Conservation (phyloP, 345 rosid species). For the Triadica sebifera region DNA sequence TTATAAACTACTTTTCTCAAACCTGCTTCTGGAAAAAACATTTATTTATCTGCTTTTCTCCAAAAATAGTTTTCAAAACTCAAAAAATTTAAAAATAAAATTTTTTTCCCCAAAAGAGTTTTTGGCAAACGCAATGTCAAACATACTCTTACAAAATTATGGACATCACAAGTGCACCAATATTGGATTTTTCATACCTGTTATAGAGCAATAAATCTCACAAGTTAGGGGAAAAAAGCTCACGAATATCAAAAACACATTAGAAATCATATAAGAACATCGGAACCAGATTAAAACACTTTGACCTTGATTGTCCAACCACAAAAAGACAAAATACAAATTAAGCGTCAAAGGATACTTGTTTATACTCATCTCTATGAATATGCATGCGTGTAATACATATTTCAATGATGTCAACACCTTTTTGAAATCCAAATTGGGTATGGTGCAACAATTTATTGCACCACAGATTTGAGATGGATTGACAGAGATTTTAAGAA, state of each 20-base stretch:
- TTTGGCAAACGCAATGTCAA: no score
- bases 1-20: no score
- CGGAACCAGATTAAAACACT: background rate
- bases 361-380: background rate
- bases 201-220: slow-evolving; percentile 6
- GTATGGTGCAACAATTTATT: background rate
- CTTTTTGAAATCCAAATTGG: background rate
- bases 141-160: no score
- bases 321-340: background rate
- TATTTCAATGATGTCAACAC: background rate
- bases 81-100: no score
- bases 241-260: background rate
- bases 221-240: background rate
- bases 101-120: no score
- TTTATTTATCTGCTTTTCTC: no score
- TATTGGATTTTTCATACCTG: background rate
- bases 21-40: no score
- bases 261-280: background rate
- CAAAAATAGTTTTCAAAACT: no score
- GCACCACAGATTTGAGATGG: background rate
- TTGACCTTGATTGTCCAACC: background rate
- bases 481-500: background rate
- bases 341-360: background rate
- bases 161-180: background rate
- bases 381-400: background rate